These are phyloP conservation scores for Diaporthe amygdali DNA, from an alignment of 2,329 filamentous ascomycete species.

Conservation along the genomic window DNA sequence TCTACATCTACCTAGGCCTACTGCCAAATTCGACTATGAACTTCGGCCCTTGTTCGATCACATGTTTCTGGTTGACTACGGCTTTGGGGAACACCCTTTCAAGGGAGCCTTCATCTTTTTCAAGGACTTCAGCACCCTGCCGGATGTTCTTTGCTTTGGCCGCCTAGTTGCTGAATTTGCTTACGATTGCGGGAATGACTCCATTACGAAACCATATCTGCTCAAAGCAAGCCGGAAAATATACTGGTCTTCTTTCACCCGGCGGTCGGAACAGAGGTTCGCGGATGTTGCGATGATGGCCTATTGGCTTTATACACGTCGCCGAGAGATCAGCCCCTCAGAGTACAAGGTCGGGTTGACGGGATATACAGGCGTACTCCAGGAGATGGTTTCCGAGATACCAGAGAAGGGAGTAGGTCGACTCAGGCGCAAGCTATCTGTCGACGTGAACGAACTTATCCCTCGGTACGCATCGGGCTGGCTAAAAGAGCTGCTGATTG, in stretches of 20 bases:
- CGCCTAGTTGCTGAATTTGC: neutral
- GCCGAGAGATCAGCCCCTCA: neutral
- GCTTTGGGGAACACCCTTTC: slow-evolving; percentile 7
- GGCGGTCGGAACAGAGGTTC: neutral
- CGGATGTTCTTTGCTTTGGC: neutral
- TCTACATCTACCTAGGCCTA: neutral
- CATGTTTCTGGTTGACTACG: slow-evolving; percentile 22
- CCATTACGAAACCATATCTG: neutral
- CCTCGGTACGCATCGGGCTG: neutral
- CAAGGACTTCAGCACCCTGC: neutral
- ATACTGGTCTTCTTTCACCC: neutral
- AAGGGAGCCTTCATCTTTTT: neutral
- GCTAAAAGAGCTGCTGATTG: neutral
- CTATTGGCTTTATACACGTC: slow-evolving; percentile 23
- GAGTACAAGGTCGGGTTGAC: slow-evolving; percentile 9
- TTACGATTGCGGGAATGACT: neutral
- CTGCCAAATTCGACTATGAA: neutral
- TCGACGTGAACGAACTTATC: slow-evolving; percentile 26
- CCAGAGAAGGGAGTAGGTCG: slow-evolving; percentile 25
- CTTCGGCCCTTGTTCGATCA: slow-evolving; percentile 9
- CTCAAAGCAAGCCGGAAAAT: neutral
- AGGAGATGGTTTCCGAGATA: slow-evolving; percentile 27
- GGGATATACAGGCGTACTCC: slow-evolving; percentile 27
- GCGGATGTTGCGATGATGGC: slow-evolving; percentile 15
- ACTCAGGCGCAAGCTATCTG: slow-evolving; percentile 27